phyloP scores from a whole-genome alignment of 495 filamentous ascomycete genomes.

The Polyplosphaeria fusca region DNA sequence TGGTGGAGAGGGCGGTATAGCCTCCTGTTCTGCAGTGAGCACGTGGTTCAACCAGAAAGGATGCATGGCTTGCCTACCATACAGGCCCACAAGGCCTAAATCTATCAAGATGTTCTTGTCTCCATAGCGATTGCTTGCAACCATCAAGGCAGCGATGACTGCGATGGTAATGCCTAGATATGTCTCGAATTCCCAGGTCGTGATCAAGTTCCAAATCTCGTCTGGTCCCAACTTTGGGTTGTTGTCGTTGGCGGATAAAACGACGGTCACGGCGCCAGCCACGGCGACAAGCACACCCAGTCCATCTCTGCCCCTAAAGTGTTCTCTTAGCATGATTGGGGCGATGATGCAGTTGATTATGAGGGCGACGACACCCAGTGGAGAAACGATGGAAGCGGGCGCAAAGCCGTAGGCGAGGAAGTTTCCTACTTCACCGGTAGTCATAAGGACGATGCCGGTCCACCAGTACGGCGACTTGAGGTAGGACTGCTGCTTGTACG shows the following conservation, averaged over 20 bases:
- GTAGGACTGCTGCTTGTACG: constrained; percentile 58
- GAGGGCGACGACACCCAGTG: constrained; percentile 88
- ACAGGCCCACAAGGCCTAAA: constrained; percentile 85
- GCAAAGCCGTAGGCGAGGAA: constrained; percentile 98
- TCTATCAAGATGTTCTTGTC: constrained; percentile 85
- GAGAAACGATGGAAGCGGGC: constrained; percentile 97
- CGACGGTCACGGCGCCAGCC: constrained; percentile 84
- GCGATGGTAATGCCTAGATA: constrained; percentile 74
- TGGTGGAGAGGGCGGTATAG: constrained; percentile 93
- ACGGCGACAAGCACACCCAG: constrained; percentile 84
- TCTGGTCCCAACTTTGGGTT: constrained; percentile 89
- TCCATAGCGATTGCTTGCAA: constrained; percentile 78
- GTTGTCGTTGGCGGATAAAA: constrained; percentile 83
- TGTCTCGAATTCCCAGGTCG: constrained; percentile 82
- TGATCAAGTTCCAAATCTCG: constrained; percentile 86
- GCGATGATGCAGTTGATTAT: constrained; percentile 96
- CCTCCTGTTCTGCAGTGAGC: constrained; percentile 60
- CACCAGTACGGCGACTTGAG: constrained; percentile 94
- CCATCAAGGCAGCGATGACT: constrained; percentile 72
- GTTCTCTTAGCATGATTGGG: constrained; percentile 85
- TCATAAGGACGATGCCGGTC: constrained; percentile 86
- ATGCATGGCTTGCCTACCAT: constrained; percentile 57
- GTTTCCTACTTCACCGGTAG: constrained; percentile 88
- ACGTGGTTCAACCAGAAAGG: constrained; percentile 14
- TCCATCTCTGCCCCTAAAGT: constrained; percentile 78